Conservation (phyloP, 2,329 filamentous ascomycete genomes). For the Pseudopithomyces maydicus region DNA sequence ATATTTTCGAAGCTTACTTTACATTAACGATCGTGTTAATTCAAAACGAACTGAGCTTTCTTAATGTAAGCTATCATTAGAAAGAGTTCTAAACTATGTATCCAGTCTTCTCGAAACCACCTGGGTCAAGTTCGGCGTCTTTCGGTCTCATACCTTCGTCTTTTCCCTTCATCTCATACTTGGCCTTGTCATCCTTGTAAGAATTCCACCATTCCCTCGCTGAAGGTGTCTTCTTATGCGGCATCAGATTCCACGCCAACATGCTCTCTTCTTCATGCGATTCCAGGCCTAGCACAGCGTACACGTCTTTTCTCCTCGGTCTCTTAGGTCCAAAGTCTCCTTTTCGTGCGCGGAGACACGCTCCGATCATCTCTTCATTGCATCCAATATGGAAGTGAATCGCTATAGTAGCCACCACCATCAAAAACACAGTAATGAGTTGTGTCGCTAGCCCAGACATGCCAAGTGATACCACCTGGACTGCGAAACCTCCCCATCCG, state of each 20-base stretch:
- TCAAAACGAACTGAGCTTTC: too few species aligned
- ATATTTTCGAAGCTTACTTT: too few species aligned
- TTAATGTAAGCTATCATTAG: too few species aligned
- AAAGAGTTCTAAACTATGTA: not conserved
- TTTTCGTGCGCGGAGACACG: not conserved
- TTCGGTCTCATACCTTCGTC: not conserved
- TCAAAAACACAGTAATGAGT: not conserved
- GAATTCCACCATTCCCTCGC: not conserved
- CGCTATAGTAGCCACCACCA: not conserved
- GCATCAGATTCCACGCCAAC: slow-evolving; percentile 4
- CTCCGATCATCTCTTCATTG: not conserved
- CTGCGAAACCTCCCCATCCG: slow-evolving; percentile 1
- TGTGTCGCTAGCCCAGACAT: slow-evolving; percentile 5
- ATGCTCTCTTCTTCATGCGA: slow-evolving; percentile 4
- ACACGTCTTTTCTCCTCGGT: not conserved
- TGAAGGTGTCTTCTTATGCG: not conserved
- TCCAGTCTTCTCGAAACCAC: too few species aligned
- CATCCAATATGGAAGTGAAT: slow-evolving; percentile 3
- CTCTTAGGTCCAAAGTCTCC: not conserved
- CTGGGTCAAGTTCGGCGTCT: not conserved
- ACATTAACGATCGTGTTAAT: too few species aligned
- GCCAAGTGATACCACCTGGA: not conserved
- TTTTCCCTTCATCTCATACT: not conserved
- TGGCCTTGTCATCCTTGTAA: not conserved
- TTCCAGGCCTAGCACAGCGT: not conserved